Base-by-base conservation (phyloP, 2,329 filamentous ascomycete genomes). In the Colletotrichum nymphaeae region DNA sequence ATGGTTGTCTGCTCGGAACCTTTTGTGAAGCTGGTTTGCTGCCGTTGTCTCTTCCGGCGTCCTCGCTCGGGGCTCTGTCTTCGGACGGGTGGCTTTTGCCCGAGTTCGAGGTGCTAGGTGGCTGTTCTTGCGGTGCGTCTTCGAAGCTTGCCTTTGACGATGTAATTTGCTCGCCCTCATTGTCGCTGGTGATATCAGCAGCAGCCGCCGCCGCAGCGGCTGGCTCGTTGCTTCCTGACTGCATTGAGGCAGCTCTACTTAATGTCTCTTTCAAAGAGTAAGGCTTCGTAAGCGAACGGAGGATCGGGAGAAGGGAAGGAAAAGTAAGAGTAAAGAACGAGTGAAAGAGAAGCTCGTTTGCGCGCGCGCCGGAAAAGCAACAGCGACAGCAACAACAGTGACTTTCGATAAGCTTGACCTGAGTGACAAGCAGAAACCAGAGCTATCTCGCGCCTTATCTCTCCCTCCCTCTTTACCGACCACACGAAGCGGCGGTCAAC, bases 121-220 rank as follows among this genome's bases (percentile, higher is more conserved):
- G 35, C 55, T 67, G 69, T 22, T 73, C 70, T n/a, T 70, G 71
- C 9, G 71, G 71, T 2, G 71, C 71, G 24, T 73, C 71, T 42
- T 73, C 71, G 62, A 66, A 73, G 42, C 71, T 73, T n/a, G 8
- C 56, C 71, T n/a, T 72, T 11, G 69, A 72, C 19, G 69, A 72
- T n/a, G 69, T 63, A 12, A 72, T 59, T 1, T 71, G 68, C 68
- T 64, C 66, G 11, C 63, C 63, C 8, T 59, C 71, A 16, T 37
- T 22, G 49, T 73, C 71, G 35, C 62, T 70, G 22, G 55, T 52
- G 32, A 56, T 64, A 24, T 71, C 71, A 35, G 59, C 66, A 14
- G 55, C 64, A 4, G 56, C 55, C 4, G 35, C 70, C 60, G 70
- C 49, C 32, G 66, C n/a, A 6, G 60, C 55, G 42, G 46, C 71